A percentile compares a stretch with the other conserved stretches of the same genome.
Evolutionary conservation across 306 rosid genomes (phyloP).

Genomic region (Pyrus bretschneideri): DNA sequence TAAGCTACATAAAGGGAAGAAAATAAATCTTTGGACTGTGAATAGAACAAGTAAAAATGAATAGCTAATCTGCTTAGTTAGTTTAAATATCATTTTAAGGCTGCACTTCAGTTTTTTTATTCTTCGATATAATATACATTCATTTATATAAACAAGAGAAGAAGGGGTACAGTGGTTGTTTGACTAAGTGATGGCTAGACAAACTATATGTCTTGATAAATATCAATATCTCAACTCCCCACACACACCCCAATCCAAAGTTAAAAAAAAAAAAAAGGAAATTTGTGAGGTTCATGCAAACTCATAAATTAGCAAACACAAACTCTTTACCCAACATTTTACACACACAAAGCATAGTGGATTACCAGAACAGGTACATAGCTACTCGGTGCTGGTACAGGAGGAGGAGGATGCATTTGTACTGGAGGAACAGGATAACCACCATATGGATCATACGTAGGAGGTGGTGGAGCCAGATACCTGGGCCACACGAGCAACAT

Average conservation of each 20-base stretch:
- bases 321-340: background rate
- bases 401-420: conserved; percentile 71
- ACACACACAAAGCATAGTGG: background rate
- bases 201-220: background rate
- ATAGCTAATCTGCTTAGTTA: background rate
- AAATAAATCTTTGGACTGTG: background rate
- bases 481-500: conserved; percentile 38
- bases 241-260: background rate
- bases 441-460: conserved; percentile 85
- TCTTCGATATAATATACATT: background rate
- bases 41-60: background rate
- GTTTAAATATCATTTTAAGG: background rate
- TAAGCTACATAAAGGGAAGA: background rate
- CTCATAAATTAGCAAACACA: background rate
- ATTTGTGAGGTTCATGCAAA: background rate
- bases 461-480: conserved; percentile 96
- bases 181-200: background rate
- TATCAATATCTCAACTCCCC: background rate
- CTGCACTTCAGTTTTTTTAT: too few relatives aligned
- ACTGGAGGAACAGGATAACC: conserved; percentile 90
- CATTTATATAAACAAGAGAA: background rate
- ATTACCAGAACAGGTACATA: conserved; percentile 89
- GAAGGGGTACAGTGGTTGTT: too few relatives aligned
- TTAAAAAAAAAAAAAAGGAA: background rate
- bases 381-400: conserved; percentile 81